phyloP scores from a whole-genome alignment of 2,329 filamentous ascomycete species.

The Sporothrix pseudoabietina region DNA sequence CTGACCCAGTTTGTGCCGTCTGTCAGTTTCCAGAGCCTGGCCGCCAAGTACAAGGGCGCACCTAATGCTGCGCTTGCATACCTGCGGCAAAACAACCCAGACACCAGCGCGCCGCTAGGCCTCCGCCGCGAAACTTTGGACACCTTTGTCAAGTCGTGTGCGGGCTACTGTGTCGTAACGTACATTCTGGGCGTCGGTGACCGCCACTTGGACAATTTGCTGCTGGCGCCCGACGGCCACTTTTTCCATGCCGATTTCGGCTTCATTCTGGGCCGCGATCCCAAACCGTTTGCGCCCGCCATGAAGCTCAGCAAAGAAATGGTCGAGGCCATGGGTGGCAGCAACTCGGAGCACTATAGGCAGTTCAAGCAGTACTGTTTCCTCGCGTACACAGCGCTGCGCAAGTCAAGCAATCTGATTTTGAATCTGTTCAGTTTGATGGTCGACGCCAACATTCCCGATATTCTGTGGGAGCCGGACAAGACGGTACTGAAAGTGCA shows the following conservation, averaged over 20 bases:
- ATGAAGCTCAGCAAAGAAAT: constrained; percentile 98
- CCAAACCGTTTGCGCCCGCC: constrained; percentile 93
- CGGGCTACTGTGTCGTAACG: constrained; percentile 97
- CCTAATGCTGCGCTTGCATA: constrained; percentile 75
- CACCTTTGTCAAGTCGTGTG: constrained; percentile 92
- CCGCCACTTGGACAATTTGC: constrained; percentile 90
- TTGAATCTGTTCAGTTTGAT: constrained; percentile 95
- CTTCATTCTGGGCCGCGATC: constrained; percentile 94
- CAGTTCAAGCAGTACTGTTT: constrained; percentile 96
- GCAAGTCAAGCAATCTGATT: constrained; percentile 87
- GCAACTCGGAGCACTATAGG: constrained; percentile 75
- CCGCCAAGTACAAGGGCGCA: constrained; percentile 71
- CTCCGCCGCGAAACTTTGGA: constrained; percentile 92
- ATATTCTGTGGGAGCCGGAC: constrained; percentile 88
- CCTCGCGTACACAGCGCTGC: constrained; percentile 85
- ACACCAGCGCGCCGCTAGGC: constrained; percentile 76
- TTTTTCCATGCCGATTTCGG: constrained; percentile 99
- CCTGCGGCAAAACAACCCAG: constrained; percentile 85
- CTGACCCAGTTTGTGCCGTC: constrained; percentile 93
- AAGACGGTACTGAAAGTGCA: constrained; percentile 94
- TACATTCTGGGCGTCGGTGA: constrained; percentile 97
- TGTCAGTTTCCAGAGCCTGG: constrained; percentile 78
- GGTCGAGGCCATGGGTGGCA: constrained; percentile 97
- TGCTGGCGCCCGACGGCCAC: constrained; percentile 84
- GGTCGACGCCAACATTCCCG: constrained; percentile 96